A percentile compares a stretch with the other conserved stretches of the same genome.
These are phyloP conservation scores for Colletotrichum chlorophyti DNA, from an alignment of 2,329 filamentous ascomycete species.

Conservation along the genomic window DNA sequence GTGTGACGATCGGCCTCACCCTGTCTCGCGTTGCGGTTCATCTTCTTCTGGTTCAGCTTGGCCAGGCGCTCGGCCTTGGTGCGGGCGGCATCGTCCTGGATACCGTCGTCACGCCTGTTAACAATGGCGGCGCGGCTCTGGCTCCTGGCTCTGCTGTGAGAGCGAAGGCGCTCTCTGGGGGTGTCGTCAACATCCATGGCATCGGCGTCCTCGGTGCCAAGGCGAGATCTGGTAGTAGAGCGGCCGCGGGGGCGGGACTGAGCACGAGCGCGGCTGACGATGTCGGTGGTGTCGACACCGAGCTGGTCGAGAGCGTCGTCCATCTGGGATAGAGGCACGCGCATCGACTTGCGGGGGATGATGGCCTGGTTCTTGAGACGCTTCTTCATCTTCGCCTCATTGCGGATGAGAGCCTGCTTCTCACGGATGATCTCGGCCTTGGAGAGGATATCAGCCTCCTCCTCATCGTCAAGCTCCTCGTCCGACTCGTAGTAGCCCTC, in stretches of 20 bases:
- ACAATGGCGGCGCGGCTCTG: slow-evolving; percentile 49
- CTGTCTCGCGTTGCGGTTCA: slow-evolving; percentile 97
- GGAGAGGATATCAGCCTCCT: slow-evolving; percentile 84
- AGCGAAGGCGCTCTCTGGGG: slow-evolving; percentile 67
- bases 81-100: slow-evolving; percentile 70
- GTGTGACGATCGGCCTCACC: slow-evolving; percentile 96
- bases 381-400: slow-evolving; percentile 95
- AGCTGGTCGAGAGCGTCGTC: slow-evolving; percentile 84
- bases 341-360: slow-evolving; percentile 82
- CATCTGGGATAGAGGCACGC: slow-evolving; percentile 87
- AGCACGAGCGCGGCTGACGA: slow-evolving; percentile 75
- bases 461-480: slow-evolving; percentile 81
- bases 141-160: slow-evolving; percentile 72
- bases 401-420: slow-evolving; percentile 90
- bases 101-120: slow-evolving; percentile 79
- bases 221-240: slow-evolving; percentile 67
- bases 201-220: slow-evolving; percentile 68
- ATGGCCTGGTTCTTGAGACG: slow-evolving; percentile 95
- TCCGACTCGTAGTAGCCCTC: slow-evolving; percentile 95
- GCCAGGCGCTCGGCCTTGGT: slow-evolving; percentile 84
- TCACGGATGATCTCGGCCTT: slow-evolving; percentile 96
- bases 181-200: slow-evolving; percentile 76
- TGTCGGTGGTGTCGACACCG: slow-evolving; percentile 81
- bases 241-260: slow-evolving; percentile 75
- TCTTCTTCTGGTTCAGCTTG: slow-evolving; percentile 95